phyloP scores from a whole-genome alignment of 2,329 filamentous ascomycete species.

The Trichocomaceae sp. region DNA sequence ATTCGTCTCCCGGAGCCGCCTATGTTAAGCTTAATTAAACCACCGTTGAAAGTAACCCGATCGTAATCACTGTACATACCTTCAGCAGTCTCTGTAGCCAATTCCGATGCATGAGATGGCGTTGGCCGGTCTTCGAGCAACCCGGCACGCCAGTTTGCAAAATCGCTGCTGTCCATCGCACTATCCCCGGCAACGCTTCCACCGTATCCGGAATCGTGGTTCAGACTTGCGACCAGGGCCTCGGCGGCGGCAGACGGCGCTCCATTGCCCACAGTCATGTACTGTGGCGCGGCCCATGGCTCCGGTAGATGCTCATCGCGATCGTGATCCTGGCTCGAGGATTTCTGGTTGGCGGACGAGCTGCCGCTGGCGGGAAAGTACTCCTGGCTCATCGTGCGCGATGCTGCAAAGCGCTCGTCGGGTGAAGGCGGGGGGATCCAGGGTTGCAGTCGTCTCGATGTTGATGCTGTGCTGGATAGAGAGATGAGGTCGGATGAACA shows the following conservation, averaged over 20 bases:
- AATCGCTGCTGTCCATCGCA: constrained; percentile 36
- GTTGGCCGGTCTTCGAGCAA: constrained; percentile 53
- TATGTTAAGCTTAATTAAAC: constrained; percentile 16
- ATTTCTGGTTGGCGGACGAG: constrained; percentile 28
- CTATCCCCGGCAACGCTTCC: constrained; percentile 66
- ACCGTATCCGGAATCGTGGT: constrained; percentile 87
- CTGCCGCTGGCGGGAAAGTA: constrained; percentile 31
- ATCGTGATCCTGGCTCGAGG: constrained; percentile 27
- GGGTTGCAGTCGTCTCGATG: background rate
- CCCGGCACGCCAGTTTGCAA: constrained; percentile 49
- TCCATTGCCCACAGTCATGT: constrained; percentile 83
- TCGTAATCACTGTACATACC: constrained; percentile 29
- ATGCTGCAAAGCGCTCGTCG: constrained; percentile 10
- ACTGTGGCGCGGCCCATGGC: constrained; percentile 50
- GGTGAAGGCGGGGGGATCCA: constrained; percentile 1
- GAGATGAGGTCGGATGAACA: too few relatives aligned
- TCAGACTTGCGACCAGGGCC: constrained; percentile 71
- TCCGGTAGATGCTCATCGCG: constrained; percentile 20
- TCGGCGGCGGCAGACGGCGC: constrained; percentile 74
- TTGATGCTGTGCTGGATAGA: too few relatives aligned
- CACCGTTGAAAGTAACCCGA: background rate
- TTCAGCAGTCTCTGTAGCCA: constrained; percentile 37
- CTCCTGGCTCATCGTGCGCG: constrained; percentile 37
- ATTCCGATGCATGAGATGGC: constrained; percentile 48
- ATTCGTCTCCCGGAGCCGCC: constrained; percentile 59